A percentile compares a stretch with the other conserved stretches of the same genome.
phyloP scores from a whole-genome alignment of 1,284 basidiomycete species.

The Hemileia vastatrix region DNA sequence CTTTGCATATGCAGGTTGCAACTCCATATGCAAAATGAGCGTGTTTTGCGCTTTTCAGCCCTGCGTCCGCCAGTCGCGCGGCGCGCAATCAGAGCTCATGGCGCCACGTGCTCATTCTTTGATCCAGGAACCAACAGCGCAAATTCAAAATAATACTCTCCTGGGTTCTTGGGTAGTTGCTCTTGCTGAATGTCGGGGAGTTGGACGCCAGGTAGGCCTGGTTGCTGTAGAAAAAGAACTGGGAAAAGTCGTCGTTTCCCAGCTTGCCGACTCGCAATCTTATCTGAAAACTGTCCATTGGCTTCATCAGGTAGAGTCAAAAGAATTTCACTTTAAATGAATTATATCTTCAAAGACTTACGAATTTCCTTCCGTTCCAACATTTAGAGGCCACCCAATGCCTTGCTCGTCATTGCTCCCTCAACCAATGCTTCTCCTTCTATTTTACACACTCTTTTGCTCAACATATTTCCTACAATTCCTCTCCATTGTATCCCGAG shows the following conservation, averaged over 20 bases:
- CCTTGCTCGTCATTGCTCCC: slow-evolving; percentile 17
- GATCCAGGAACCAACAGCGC: no score
- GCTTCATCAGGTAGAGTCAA: slow-evolving; percentile 20
- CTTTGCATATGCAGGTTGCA: no score
- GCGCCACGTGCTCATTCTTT: no score
- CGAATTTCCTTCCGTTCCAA: background rate
- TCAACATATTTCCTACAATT: slow-evolving; percentile 10
- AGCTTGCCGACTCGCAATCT: slow-evolving; percentile 21
- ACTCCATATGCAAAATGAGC: no score
- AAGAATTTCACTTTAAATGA: background rate
- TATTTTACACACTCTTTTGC: slow-evolving; percentile 15
- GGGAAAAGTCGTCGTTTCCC: slow-evolving; percentile 27
- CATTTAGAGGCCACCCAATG: slow-evolving; percentile 15
- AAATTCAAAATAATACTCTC: background rate
- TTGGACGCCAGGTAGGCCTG: slow-evolving; percentile 31
- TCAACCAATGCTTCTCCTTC: slow-evolving; percentile 5
- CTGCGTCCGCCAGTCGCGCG: no score
- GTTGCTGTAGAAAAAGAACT: slow-evolving; percentile 27
- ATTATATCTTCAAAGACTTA: background rate
- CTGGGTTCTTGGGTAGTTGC: slow-evolving; percentile 27
- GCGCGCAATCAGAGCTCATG: no score
- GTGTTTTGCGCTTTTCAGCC: no score
- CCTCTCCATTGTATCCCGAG: slow-evolving; percentile 9
- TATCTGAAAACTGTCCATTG: slow-evolving; percentile 23
- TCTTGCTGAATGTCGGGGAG: slow-evolving; percentile 27